Percentiles rank a stretch among this genome's conserved stretches.
Conservation (phyloP, 2,329 filamentous ascomycete species). For the Dothiorella sarmentorum region DNA sequence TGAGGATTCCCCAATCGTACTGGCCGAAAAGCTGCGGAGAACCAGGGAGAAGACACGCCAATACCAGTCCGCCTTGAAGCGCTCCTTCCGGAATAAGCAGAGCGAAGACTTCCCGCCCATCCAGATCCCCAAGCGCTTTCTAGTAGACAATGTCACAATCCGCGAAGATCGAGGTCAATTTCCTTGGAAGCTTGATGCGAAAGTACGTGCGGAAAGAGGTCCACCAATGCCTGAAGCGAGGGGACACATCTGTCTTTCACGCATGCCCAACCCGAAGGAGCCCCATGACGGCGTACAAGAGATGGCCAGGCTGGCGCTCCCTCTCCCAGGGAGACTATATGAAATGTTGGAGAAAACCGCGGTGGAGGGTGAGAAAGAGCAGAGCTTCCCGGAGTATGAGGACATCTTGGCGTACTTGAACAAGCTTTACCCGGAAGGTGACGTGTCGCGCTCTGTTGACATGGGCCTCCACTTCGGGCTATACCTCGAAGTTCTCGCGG, state of each 20-base stretch:
- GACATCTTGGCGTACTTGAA: conserved; percentile 2
- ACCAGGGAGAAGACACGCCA: conserved; percentile 33
- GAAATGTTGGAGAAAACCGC: conserved; percentile 1
- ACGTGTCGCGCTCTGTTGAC: background rate
- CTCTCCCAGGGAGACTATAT: background rate
- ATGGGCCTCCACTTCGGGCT: conserved; percentile 1
- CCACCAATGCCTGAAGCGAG: conserved; percentile 16
- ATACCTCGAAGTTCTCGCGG: conserved; percentile 45
- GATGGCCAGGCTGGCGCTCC: background rate
- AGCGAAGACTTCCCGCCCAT: conserved; percentile 37
- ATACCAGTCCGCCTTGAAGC: conserved; percentile 34
- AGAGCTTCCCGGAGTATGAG: background rate
- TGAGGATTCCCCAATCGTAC: conserved; percentile 28
- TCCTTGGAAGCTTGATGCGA: too few relatives aligned
- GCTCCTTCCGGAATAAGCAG: conserved; percentile 33
- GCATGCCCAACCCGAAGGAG: background rate
- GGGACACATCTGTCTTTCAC: background rate
- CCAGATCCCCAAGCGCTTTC: conserved; percentile 57
- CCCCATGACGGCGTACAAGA: background rate
- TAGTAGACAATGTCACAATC: conserved; percentile 49
- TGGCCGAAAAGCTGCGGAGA: conserved; percentile 36
- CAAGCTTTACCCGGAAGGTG: conserved; percentile 1
- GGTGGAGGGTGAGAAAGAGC: background rate
- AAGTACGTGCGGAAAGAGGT: background rate
- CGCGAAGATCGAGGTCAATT: too few relatives aligned